phyloP scores from a whole-genome alignment of 768 basidiomycete species.

The Saitozyma podzolica region DNA sequence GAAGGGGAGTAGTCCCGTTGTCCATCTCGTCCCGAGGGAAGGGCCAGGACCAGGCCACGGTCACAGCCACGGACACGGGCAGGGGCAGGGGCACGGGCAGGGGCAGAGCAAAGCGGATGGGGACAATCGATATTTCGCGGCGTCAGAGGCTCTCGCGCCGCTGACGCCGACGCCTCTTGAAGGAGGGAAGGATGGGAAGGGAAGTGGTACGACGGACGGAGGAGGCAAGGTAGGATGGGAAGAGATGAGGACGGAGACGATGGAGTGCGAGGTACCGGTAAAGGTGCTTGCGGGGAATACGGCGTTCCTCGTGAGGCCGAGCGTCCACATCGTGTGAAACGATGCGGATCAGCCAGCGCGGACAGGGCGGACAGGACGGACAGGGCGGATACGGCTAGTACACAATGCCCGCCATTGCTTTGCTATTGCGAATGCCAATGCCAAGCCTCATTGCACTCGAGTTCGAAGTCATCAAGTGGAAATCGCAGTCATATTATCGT shows the following conservation, averaged over 20 bases:
- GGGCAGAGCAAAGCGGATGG: slow-evolving; percentile 51
- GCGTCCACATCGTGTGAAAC: slow-evolving; percentile 9
- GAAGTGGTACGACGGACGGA: background rate
- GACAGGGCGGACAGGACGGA: background rate
- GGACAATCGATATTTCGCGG: slow-evolving; percentile 60
- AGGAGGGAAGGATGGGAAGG: background rate
- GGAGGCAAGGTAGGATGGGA: slow-evolving; percentile 56
- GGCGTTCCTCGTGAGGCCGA: slow-evolving; percentile 59
- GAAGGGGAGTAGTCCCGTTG: too few species aligned
- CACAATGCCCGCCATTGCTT: too few species aligned
- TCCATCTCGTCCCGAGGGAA: too few species aligned
- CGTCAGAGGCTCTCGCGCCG: slow-evolving; percentile 52
- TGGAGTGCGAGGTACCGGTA: slow-evolving; percentile 91
- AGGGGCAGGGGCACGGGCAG: too few species aligned
- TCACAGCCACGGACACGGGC: too few species aligned
- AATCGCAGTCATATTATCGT: too few species aligned
- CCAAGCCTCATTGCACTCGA: too few species aligned
- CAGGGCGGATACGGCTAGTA: too few species aligned
- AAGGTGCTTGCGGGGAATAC: slow-evolving; percentile 87
- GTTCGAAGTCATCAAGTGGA: too few species aligned
- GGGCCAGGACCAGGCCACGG: too few species aligned
- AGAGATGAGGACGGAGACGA: slow-evolving; percentile 74
- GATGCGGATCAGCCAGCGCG: background rate
- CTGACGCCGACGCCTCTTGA: background rate
- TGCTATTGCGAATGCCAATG: too few species aligned